Evolutionary conservation across 2,329 filamentous ascomycete species (phyloP).

Genomic region (Iodosphaeria phyllophila): DNA sequence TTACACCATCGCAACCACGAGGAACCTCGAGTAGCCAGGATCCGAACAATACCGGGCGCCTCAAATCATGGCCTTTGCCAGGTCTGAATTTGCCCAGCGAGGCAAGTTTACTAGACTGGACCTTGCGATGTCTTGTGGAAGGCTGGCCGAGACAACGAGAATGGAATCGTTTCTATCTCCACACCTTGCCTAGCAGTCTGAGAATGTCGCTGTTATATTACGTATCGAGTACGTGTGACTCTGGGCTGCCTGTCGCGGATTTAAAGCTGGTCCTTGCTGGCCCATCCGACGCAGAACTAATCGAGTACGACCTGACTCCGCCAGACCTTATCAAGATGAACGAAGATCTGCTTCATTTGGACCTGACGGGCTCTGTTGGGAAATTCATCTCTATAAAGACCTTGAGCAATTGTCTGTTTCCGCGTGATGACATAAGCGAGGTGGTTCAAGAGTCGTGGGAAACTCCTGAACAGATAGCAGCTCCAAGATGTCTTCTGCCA

Average conservation of each 20-base stretch:
- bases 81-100: conserved; percentile 22
- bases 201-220: conserved; percentile 32
- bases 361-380: conserved; percentile 33
- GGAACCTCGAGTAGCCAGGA: conserved; percentile 10
- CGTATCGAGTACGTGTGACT: conserved; percentile 22
- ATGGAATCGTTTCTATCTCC: conserved; percentile 38
- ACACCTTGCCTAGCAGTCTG: conserved; percentile 32
- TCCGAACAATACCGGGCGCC: conserved; percentile 2
- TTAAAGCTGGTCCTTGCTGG: conserved; percentile 20
- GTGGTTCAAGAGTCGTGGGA: conserved; percentile 36
- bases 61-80: conserved; percentile 19
- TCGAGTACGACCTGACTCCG: conserved; percentile 11
- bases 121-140: conserved; percentile 27
- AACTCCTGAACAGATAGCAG: conserved; percentile 15
- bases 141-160: conserved; percentile 36
- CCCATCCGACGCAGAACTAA: conserved; percentile 11
- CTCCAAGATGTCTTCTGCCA: conserved; percentile 23
- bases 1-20: conserved; percentile 15
- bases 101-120: conserved; percentile 30
- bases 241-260: conserved; percentile 29
- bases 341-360: conserved; percentile 29
- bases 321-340: conserved; percentile 16
- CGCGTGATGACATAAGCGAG: conserved; percentile 5
- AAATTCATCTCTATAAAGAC: conserved; percentile 31
- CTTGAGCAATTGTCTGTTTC: conserved; percentile 28